A percentile compares a stretch with the other conserved stretches of the same genome.
These are phyloP conservation scores for Chrysoporthe austroafricana DNA, from an alignment of 2,329 filamentous ascomycete genomes.

Conservation along the genomic window DNA sequence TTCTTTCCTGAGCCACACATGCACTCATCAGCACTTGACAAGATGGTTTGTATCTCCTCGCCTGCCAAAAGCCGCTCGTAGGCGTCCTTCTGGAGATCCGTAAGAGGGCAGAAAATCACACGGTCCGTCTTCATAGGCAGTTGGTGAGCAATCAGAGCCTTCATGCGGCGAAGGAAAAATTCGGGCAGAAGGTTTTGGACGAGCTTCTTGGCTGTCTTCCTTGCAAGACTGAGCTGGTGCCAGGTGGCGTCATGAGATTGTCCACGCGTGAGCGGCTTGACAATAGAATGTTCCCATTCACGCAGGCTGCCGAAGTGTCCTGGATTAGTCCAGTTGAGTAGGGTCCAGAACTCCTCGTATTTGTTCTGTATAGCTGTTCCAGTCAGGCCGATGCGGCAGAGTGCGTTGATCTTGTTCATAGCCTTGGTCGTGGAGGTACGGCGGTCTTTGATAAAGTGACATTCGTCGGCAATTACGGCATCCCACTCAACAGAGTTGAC, in stretches of 20 bases:
- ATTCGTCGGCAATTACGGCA: conserved; percentile 92
- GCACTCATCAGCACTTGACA: conserved; percentile 69
- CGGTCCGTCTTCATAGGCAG: conserved; percentile 92
- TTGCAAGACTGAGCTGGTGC: conserved; percentile 77
- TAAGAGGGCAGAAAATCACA: conserved; percentile 93
- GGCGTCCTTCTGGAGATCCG: conserved; percentile 76
- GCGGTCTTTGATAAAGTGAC: conserved; percentile 83
- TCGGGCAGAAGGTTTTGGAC: conserved; percentile 85
- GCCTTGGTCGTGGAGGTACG: conserved; percentile 78
- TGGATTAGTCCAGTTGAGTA: conserved; percentile 95
- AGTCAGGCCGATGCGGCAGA: conserved; percentile 90
- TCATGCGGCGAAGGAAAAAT: conserved; percentile 92
- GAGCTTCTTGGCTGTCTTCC: conserved; percentile 81
- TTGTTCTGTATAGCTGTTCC: conserved; percentile 98
- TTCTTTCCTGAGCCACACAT: conserved; percentile 70
- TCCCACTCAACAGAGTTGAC: conserved; percentile 93
- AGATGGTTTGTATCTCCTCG: conserved; percentile 70
- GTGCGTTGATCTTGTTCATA: conserved; percentile 87
- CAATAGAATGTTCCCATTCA: conserved; percentile 80
- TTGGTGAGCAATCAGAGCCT: conserved; percentile 87
- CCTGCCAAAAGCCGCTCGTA: conserved; percentile 83
- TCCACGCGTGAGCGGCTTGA: conserved; percentile 79
- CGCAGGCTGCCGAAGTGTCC: conserved; percentile 66
- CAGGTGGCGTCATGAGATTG: conserved; percentile 92
- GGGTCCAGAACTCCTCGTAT: conserved; percentile 95